These are phyloP conservation scores for Eimeria falciformis DNA, from an alignment of 169 alveolate genomes.

Conservation along the genomic window DNA sequence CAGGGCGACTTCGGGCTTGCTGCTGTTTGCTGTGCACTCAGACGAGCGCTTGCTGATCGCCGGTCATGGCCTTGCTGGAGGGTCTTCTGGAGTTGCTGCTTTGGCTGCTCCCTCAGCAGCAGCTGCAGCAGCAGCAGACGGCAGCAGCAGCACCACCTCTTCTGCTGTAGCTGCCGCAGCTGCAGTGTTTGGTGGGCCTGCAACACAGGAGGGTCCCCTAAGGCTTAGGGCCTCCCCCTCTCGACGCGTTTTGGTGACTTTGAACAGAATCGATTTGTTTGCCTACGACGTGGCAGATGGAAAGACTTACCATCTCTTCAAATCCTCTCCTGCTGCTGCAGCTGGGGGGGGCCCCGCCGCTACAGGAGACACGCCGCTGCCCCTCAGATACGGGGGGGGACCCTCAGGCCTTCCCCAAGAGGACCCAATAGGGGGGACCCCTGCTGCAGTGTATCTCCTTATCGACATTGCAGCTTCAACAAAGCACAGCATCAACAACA, in stretches of 20 bases:
- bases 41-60: background rate
- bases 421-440: background rate
- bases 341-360: background rate
- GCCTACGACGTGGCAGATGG: constrained; percentile 1
- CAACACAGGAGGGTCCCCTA: constrained; percentile 3
- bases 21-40: background rate
- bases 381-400: background rate
- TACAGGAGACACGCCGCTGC: background rate
- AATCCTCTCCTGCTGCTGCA: constrained; percentile 31
- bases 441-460: background rate
- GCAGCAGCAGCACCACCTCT: constrained; percentile 15
- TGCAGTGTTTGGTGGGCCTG: constrained; percentile 21
- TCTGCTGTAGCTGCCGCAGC: background rate
- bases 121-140: constrained; percentile 1
- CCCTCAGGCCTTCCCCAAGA: background rate
- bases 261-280: background rate
- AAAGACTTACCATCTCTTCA: background rate
- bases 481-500: background rate
- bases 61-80: background rate
- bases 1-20: background rate
- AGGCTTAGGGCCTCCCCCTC: background rate
- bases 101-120: background rate
- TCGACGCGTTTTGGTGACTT: background rate
- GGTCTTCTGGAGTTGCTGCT: background rate
- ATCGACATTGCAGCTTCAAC: background rate